Percentiles rank a stretch among this genome's conserved stretches.
Evolutionary conservation across 495 filamentous ascomycete genomes (phyloP).

Genomic region (Aspergillus campestris): DNA sequence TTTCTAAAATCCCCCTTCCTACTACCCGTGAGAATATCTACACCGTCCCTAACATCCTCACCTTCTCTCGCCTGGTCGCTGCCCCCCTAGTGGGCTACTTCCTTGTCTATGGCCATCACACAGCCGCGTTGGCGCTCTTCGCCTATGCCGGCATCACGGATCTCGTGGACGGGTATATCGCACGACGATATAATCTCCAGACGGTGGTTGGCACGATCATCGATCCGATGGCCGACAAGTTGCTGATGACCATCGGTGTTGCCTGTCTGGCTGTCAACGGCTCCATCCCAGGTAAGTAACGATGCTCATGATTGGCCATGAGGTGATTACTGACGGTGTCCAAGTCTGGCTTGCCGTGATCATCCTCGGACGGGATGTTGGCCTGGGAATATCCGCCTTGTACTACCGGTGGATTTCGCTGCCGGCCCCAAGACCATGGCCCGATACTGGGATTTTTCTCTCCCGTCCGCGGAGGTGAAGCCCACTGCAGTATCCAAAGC

Average conservation of each 20-base stretch:
- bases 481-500: slow-evolving; percentile 88
- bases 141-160: slow-evolving; percentile 89
- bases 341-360: slow-evolving; percentile 77
- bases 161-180: slow-evolving; percentile 85
- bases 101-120: slow-evolving; percentile 72
- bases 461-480: slow-evolving; percentile 86
- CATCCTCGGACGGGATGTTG: slow-evolving; percentile 83
- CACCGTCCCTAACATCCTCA: slow-evolving; percentile 87
- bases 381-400: slow-evolving; percentile 78
- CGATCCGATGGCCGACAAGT: slow-evolving; percentile 95
- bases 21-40: slow-evolving; percentile 81
- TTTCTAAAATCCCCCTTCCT: slow-evolving; percentile 43
- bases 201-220: slow-evolving; percentile 96
- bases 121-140: slow-evolving; percentile 72
- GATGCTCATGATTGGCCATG: not conserved
- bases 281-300: slow-evolving; percentile 58
- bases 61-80: slow-evolving; percentile 73
- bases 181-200: slow-evolving; percentile 73
- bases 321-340: not conserved
- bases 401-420: slow-evolving; percentile 94
- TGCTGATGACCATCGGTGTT: slow-evolving; percentile 85
- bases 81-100: slow-evolving; percentile 86
- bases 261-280: slow-evolving; percentile 75
- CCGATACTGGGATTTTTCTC: slow-evolving; percentile 95
- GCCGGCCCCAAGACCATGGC: slow-evolving; percentile 86